Percentiles rank a stretch among this genome's conserved stretches.
Evolutionary conservation across 345 rosid genomes (phyloP).

Genomic region (Moricandia moricandioides): DNA sequence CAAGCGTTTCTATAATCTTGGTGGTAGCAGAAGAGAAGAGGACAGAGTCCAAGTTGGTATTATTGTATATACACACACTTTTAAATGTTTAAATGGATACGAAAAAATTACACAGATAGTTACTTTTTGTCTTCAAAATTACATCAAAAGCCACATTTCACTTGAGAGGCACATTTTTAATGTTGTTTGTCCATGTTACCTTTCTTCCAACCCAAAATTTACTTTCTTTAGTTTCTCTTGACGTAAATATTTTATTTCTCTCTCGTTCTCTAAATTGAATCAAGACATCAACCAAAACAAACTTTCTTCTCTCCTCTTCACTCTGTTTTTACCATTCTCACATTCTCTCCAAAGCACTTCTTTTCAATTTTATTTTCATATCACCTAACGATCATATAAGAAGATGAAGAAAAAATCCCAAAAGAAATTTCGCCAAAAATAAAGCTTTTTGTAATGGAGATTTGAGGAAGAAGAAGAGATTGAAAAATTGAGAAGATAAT

Average conservation of each 20-base stretch:
- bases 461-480: constrained; percentile 25
- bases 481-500: constrained; percentile 7
- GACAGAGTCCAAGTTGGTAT: background rate
- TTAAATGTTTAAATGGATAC: background rate
- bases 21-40: background rate
- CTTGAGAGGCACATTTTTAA: background rate
- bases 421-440: too few species aligned
- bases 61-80: background rate
- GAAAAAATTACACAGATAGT: too few species aligned
- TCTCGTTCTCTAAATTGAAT: too few species aligned
- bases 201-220: background rate
- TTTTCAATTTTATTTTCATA: background rate
- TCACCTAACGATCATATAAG: too few species aligned
- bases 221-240: background rate
- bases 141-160: too few species aligned
- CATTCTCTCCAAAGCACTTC: background rate
- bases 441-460: constrained; percentile 26
- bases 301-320: too few species aligned
- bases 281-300: background rate
- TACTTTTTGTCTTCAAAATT: too few species aligned
- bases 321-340: background rate
- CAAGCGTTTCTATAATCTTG: constrained; percentile 25
- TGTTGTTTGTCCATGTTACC: background rate
- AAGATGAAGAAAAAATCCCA: background rate
- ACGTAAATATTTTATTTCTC: too few species aligned